Conservation (phyloP, 257 asterid genomes). For the Jacaranda mimosifolia region DNA sequence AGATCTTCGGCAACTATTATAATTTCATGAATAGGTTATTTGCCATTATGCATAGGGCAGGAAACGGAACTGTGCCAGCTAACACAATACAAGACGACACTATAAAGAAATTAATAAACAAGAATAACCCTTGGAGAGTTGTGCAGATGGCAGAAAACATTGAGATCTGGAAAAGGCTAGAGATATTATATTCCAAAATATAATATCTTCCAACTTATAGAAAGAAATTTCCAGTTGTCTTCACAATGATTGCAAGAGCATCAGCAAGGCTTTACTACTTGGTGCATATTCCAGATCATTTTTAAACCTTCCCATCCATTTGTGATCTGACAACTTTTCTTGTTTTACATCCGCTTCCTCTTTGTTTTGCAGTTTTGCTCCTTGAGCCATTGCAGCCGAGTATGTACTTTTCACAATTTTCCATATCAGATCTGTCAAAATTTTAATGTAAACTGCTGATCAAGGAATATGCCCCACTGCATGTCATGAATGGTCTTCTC, state of each 20-base stretch:
- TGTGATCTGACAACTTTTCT: too few relatives aligned
- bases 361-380: too few relatives aligned
- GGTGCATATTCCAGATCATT: neutral
- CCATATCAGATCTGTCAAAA: too few relatives aligned
- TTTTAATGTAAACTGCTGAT: too few relatives aligned
- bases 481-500: too few relatives aligned
- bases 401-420: too few relatives aligned
- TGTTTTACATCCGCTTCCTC: too few relatives aligned
- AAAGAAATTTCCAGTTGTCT: conserved; percentile 8
- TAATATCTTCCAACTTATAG: neutral
- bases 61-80: conserved; percentile 5
- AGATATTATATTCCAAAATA: neutral
- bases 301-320: conserved; percentile 23
- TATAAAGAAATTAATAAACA: conserved; percentile 5
- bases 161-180: neutral
- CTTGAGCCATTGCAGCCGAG: too few relatives aligned
- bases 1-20: neutral
- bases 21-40: neutral
- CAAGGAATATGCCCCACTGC: too few relatives aligned
- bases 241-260: conserved; percentile 13
- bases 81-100: neutral
- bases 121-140: conserved; percentile 1
- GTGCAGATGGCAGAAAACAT: conserved; percentile 11
- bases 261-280: conserved; percentile 16
- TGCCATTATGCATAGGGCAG: neutral